These are phyloP conservation scores for Jatropha podagrica DNA, from an alignment of 441 rosid genomes.

Conservation along the genomic window DNA sequence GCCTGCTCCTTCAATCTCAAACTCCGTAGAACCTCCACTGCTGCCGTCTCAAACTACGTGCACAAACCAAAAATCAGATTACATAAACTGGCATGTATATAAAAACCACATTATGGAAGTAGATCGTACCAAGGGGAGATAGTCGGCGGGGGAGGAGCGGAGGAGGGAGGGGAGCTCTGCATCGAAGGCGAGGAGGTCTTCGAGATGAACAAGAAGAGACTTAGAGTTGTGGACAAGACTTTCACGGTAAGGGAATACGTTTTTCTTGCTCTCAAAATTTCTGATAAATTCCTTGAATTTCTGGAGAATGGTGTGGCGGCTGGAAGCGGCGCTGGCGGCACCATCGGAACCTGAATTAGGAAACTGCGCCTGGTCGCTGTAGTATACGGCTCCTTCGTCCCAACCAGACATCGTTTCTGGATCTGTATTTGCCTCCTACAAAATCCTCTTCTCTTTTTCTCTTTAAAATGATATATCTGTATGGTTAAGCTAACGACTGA, in stretches of 20 bases:
- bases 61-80: background rate
- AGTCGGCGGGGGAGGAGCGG: slow-evolving; percentile 79
- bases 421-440: background rate
- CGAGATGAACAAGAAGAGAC: slow-evolving; percentile 64
- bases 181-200: slow-evolving; percentile 80
- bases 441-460: background rate
- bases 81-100: background rate
- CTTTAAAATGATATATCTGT: background rate
- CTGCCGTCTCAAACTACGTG: slow-evolving; percentile 82
- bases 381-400: slow-evolving; percentile 96
- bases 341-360: slow-evolving; percentile 52
- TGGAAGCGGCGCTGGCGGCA: slow-evolving; percentile 28
- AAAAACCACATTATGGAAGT: background rate
- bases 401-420: slow-evolving; percentile 27
- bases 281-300: slow-evolving; percentile 87
- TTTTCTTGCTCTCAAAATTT: slow-evolving; percentile 65
- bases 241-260: slow-evolving; percentile 77
- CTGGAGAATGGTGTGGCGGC: slow-evolving; percentile 68
- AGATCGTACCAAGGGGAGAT: slow-evolving; percentile 60
- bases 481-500: background rate
- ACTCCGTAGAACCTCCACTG: slow-evolving; percentile 78
- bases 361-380: slow-evolving; percentile 90
- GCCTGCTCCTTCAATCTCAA: slow-evolving; percentile 71
- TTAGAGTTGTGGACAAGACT: slow-evolving; percentile 73
- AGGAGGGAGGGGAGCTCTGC: slow-evolving; percentile 77